Evolutionary conservation across 192 early-diverging fungal species (phyloP), one percentile per base, ranked within the genome.

Genomic region (Coemansia sp.): DNA sequence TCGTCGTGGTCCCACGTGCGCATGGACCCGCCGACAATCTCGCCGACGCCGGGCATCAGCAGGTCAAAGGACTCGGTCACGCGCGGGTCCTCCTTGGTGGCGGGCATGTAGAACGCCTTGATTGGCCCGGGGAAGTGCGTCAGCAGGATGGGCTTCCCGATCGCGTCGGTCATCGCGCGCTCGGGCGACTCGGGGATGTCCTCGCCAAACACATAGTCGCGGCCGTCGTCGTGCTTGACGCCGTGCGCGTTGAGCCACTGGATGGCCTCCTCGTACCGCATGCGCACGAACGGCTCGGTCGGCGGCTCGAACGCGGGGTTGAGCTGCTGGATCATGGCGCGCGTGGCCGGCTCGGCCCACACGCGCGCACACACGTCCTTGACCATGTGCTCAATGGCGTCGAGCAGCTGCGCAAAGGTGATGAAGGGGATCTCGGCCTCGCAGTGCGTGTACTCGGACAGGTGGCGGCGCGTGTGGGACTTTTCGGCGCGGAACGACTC

Each of bases 81-180:
- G 14, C 87, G 74, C 9, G 62, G 69, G 65, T 99, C 92, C 10
- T 93, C 89, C 50, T 81, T 73, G 67, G 89, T 91, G 31, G 88
- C 80, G 79, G 97, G 95, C 97, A 99, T 99, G 82, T 99, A 99
- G 87, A 99, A 99, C 5, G 88, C 82, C 88, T 99, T 99, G 81
- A 98, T 95, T 47, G 95, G 91, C 25, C 84, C 89, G n/a, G 97
- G 97, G 88, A 99, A 99, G 44, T 89, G 87, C 72, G 89, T 92
- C 44, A 99, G 81, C 64, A 99, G 83, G 58, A 99, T 98, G 28
- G 97, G 97, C 63, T 89, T 86, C 72, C 83, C 83, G 67, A 99
- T 97, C 47, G 93, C 85, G 78, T 99, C 95, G n/a, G 96, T 99
- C 98, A 99, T 99, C 60, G 81, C 73, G 60, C 98, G 92, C 79